phyloP scores from a whole-genome alignment of 139 green algal genomes.

The Tetradesmus lagerheimii region DNA sequence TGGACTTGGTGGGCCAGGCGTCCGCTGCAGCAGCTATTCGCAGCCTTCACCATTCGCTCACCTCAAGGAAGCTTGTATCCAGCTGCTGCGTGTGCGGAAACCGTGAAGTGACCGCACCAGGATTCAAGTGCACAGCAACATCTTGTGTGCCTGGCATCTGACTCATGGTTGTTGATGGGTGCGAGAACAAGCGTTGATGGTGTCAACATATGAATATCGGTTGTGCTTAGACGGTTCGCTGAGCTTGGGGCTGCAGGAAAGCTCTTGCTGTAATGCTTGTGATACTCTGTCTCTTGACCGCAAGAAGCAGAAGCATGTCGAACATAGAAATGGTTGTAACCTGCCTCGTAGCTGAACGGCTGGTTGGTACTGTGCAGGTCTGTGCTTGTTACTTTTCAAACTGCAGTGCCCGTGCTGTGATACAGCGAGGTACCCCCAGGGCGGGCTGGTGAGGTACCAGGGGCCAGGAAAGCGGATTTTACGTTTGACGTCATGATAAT shows the following conservation, averaged over 20 bases:
- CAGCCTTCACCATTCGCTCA: not conserved
- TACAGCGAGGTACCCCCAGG: too few species aligned
- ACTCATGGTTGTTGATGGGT: not conserved
- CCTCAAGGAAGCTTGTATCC: not conserved
- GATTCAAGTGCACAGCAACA: slow-evolving; percentile 15
- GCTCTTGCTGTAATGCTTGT: not conserved
- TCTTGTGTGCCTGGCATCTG: slow-evolving; percentile 4
- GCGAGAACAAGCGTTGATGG: not conserved
- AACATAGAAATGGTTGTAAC: too few species aligned
- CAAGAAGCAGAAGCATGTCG: too few species aligned
- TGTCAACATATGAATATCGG: not conserved
- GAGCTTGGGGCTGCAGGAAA: not conserved
- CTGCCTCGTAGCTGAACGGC: not conserved
- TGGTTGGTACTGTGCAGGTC: not conserved
- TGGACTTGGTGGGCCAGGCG: not conserved
- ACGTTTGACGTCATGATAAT: too few species aligned
- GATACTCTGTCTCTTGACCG: not conserved
- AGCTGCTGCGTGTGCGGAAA: not conserved
- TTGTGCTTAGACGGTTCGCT: not conserved
- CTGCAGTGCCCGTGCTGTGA: too few species aligned
- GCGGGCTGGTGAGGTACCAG: too few species aligned
- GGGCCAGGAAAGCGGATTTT: too few species aligned
- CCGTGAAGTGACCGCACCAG: not conserved
- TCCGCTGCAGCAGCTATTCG: not conserved
- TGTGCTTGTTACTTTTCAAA: not conserved